Conservation (phyloP, 805 yeast species). For the Kockiozyma suomiensis region DNA sequence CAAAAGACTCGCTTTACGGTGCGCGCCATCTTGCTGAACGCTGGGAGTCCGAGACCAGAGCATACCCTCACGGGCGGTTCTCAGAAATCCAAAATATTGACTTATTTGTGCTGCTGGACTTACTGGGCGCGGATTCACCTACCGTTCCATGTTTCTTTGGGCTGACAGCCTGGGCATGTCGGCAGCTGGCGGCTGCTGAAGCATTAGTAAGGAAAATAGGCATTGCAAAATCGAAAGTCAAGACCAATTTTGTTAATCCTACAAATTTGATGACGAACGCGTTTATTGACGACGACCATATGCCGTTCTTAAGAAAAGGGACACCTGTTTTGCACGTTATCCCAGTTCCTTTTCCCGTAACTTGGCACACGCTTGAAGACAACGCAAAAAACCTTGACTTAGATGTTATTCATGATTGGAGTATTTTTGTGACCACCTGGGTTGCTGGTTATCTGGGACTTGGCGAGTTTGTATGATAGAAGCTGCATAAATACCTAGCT, state of each 20-base stretch:
- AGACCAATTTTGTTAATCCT: slow-evolving; percentile 10
- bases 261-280: slow-evolving; percentile 15
- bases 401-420: slow-evolving; percentile 51
- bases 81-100: slow-evolving; percentile 45
- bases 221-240: slow-evolving; percentile 11
- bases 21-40: slow-evolving; percentile 52
- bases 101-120: slow-evolving; percentile 53
- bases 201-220: slow-evolving; percentile 32
- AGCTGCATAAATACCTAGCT: too few relatives aligned
- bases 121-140: slow-evolving; percentile 50
- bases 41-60: slow-evolving; percentile 41
- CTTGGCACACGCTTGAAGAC: slow-evolving; percentile 58
- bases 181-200: slow-evolving; percentile 46
- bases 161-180: slow-evolving; percentile 46
- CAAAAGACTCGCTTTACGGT: slow-evolving; percentile 58
- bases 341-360: slow-evolving; percentile 54
- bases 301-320: slow-evolving; percentile 53
- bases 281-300: slow-evolving; percentile 54
- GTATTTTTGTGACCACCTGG: slow-evolving; percentile 47
- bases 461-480: slow-evolving; percentile 18
- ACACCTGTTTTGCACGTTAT: slow-evolving; percentile 56
- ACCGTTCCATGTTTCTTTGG: slow-evolving; percentile 50
- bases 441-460: slow-evolving; percentile 31
- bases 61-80: slow-evolving; percentile 25
- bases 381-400: slow-evolving; percentile 49